These are phyloP conservation scores for Pachysandra terminalis DNA, from an alignment of 164 flowering plant species.

Conservation along the genomic window DNA sequence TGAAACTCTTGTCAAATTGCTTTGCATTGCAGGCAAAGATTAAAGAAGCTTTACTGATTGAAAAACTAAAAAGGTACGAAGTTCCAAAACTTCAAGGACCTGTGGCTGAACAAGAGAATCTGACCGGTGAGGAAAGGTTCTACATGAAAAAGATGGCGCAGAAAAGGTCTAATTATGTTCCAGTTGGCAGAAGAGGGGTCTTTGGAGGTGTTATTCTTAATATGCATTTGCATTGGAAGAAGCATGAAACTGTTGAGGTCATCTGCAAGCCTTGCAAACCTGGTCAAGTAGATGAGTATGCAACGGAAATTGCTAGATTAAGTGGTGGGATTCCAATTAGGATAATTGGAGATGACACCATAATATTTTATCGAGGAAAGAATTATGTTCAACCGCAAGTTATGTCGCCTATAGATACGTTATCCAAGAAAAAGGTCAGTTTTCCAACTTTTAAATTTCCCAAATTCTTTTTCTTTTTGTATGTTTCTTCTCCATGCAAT, in stretches of 20 bases:
- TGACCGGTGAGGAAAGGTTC: slow-evolving; percentile 84
- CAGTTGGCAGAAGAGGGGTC: slow-evolving; percentile 82
- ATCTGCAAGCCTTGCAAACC: slow-evolving; percentile 86
- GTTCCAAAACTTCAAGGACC: slow-evolving; percentile 86
- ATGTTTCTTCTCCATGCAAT: not conserved
- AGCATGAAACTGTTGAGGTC: slow-evolving; percentile 93
- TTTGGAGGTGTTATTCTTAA: slow-evolving; percentile 96
- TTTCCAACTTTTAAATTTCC: slow-evolving; percentile 7
- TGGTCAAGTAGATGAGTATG: slow-evolving; percentile 73
- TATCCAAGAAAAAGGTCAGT: slow-evolving; percentile 81
- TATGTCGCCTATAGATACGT: slow-evolving; percentile 83
- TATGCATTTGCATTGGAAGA: slow-evolving; percentile 98
- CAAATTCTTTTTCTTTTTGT: not conserved
- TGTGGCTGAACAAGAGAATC: slow-evolving; percentile 44
- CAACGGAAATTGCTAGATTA: slow-evolving; percentile 75
- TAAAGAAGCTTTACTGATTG: slow-evolving; percentile 73
- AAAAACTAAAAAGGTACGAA: slow-evolving; percentile 76
- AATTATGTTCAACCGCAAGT: slow-evolving; percentile 78
- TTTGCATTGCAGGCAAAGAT: slow-evolving; percentile 64
- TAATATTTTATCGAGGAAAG: slow-evolving; percentile 86
- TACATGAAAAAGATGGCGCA: slow-evolving; percentile 90
- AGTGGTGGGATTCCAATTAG: slow-evolving; percentile 93
- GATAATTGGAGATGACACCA: slow-evolving; percentile 66
- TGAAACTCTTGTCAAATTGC: not conserved
- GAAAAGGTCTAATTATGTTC: slow-evolving; percentile 81